Evolutionary conservation across 2,329 filamentous ascomycete genomes (phyloP), one percentile per base, ranked within the genome.

Genomic region (Teratosphaeria viscida): DNA sequence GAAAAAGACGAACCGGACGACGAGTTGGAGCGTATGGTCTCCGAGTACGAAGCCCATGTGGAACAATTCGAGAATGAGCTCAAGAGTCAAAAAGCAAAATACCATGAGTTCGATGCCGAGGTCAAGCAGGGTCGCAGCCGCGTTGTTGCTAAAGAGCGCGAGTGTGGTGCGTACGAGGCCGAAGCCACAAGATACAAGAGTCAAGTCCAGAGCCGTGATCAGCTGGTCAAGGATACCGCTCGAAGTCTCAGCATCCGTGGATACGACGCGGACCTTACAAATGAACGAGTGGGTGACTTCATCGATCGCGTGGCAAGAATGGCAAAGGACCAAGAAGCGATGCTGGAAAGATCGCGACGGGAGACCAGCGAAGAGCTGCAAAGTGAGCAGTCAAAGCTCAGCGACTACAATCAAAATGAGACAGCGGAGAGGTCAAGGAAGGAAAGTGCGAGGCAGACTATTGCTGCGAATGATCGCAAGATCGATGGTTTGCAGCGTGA

Each of bases 121-220:
- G 76, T 85, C 2, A 75, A 82, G 59, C 68, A 73, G 3, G 74
- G 71, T 55, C 79, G 81, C 2, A 62, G 68, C 16, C 63, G 68
- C 7, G 69, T 78, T 12, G 77, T 75, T 56, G 63, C 63, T n/a
- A 81, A 81, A 64, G 77, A 81, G 61, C 77, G 71, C 0, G 87
- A 91, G 66, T 81, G 85, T 66, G 92, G 92, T 52, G 89, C 87
- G 65, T 85, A 87, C 66, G 84, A 94, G 72, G 92, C 92, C 2
- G 87, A 96, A 70, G 91, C 92, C 75, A 87, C 89, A 62, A 89
- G 88, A 67, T 90, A 94, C 70, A 90, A 96, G 70, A 84, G 87
- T 3, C 89, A 96, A 64, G 72, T 96, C 3, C 79, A 84, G 65
- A 78, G 82, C 53, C 87, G 92, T 47, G 81, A 87, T 67, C 80